Evolutionary conservation across 306 rosid genomes (phyloP).

Genomic region (Potentilla sterilis): DNA sequence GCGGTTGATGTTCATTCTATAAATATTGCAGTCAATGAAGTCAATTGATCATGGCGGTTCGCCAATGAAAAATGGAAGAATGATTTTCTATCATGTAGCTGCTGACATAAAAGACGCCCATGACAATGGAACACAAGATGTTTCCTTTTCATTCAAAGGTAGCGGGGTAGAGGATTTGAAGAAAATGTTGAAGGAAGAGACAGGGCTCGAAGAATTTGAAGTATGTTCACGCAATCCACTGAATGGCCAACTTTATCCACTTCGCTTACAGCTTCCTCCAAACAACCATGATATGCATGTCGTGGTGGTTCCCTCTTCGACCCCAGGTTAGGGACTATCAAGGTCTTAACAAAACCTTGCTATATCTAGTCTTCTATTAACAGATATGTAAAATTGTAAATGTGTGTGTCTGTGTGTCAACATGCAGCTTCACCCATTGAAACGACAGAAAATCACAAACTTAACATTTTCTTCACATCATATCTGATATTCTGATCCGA

Average conservation of each 20-base stretch:
- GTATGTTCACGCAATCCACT: constrained; percentile 78
- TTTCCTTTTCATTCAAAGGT: constrained; percentile 59
- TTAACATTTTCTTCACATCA: not conserved
- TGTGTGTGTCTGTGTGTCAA: no score
- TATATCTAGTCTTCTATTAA: no score
- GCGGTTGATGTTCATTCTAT: not conserved
- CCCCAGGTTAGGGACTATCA: constrained; percentile 27
- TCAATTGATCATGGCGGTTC: constrained; percentile 10
- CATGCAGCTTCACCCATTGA: no score
- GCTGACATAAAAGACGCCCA: constrained; percentile 48
- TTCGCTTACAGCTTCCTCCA: constrained; percentile 84
- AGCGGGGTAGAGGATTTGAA: constrained; percentile 50
- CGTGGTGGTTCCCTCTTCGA: constrained; percentile 55
- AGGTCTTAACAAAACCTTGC: not conserved
- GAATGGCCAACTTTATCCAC: constrained; percentile 68
- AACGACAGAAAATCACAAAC: no score
- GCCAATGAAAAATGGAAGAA: constrained; percentile 41
- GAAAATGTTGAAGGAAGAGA: constrained; percentile 51
- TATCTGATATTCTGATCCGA: not conserved
- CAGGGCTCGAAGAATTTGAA: constrained; percentile 42
- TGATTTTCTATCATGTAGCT: constrained; percentile 56
- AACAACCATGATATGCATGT: constrained; percentile 64
- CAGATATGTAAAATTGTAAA: no score
- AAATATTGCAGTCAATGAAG: constrained; percentile 27
- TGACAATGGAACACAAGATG: constrained; percentile 29